A percentile compares a stretch with the other conserved stretches of the same genome.
phyloP scores from a whole-genome alignment of 108 stramenopile genomes.

The Cyclostephanos tholiformis region DNA sequence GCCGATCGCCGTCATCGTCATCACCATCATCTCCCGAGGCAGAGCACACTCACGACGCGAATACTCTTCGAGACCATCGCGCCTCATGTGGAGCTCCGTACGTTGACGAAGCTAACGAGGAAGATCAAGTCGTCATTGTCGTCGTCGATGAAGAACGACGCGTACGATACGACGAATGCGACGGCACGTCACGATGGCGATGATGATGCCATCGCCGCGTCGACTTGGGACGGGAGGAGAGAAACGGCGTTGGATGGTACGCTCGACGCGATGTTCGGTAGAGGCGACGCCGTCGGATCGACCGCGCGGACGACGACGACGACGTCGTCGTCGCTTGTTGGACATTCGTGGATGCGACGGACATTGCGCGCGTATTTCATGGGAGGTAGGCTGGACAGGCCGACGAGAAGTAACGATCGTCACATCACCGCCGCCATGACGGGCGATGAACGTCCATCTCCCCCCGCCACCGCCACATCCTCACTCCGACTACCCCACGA shows the following conservation, averaged over 20 bases:
- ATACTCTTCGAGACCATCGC: constrained; percentile 46
- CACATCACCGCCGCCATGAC: too few species aligned
- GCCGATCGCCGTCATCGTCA: neutral
- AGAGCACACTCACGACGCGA: constrained; percentile 33
- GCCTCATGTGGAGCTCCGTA: constrained; percentile 43
- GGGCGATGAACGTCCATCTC: too few species aligned
- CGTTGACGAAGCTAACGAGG: constrained; percentile 37
- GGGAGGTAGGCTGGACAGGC: constrained; percentile 33
- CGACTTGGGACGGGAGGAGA: too few species aligned
- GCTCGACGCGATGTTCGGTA: constrained; percentile 25
- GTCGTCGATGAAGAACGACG: neutral
- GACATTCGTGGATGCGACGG: constrained; percentile 41
- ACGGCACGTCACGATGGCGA: too few species aligned
- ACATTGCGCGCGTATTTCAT: constrained; percentile 30
- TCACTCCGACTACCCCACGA: too few species aligned
- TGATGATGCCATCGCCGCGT: too few species aligned
- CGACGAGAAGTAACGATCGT: neutral
- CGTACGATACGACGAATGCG: too few species aligned
- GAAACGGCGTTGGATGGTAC: constrained; percentile 28
- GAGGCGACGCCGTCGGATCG: neutral
- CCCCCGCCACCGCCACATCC: neutral
- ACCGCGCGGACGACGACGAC: neutral
- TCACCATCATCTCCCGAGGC: constrained; percentile 32
- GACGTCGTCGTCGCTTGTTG: constrained; percentile 10
- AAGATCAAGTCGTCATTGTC: constrained; percentile 29